These are phyloP conservation scores for Colletotrichum theobromicola DNA, from an alignment of 2,329 filamentous ascomycete genomes.

Conservation along the genomic window DNA sequence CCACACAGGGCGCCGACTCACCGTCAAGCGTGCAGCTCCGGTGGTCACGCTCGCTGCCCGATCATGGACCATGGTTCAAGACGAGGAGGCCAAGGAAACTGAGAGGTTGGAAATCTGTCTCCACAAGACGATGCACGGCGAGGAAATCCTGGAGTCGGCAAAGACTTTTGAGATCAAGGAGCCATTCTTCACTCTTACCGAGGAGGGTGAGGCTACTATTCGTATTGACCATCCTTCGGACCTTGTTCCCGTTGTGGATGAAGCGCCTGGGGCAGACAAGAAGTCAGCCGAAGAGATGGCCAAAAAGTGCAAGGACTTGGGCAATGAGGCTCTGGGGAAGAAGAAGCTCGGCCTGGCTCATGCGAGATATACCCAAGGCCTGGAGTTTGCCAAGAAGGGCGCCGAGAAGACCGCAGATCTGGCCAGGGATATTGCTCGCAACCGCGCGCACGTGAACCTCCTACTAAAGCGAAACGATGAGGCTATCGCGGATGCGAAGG, in stretches of 20 bases:
- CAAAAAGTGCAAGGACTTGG: constrained; percentile 28
- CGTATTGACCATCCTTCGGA: constrained; percentile 40
- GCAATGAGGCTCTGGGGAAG: constrained; percentile 31
- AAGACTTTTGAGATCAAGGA: constrained; percentile 50
- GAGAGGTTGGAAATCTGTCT: constrained; percentile 35
- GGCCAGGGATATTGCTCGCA: constrained; percentile 35
- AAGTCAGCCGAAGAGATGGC: constrained; percentile 13
- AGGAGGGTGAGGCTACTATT: constrained; percentile 42
- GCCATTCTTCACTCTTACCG: constrained; percentile 51
- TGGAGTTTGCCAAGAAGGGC: constrained; percentile 14
- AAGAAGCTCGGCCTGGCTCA: constrained; percentile 25
- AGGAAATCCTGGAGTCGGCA: constrained; percentile 37
- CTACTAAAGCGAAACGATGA: constrained; percentile 35
- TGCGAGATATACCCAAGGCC: constrained; percentile 30
- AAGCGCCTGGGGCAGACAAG: neutral
- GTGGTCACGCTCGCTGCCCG: constrained; percentile 23
- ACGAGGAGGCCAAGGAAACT: constrained; percentile 26
- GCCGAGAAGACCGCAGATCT: constrained; percentile 17
- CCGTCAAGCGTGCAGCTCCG: constrained; percentile 25
- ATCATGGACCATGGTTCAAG: constrained; percentile 37
- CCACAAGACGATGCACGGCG: constrained; percentile 35
- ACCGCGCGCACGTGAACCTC: constrained; percentile 36
- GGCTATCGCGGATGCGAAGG: constrained; percentile 30
- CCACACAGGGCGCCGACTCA: constrained; percentile 30
- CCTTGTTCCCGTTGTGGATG: constrained; percentile 22